Evolutionary conservation across 2,329 filamentous ascomycete species (phyloP).

Genomic region (Aspergillus neotritici): DNA sequence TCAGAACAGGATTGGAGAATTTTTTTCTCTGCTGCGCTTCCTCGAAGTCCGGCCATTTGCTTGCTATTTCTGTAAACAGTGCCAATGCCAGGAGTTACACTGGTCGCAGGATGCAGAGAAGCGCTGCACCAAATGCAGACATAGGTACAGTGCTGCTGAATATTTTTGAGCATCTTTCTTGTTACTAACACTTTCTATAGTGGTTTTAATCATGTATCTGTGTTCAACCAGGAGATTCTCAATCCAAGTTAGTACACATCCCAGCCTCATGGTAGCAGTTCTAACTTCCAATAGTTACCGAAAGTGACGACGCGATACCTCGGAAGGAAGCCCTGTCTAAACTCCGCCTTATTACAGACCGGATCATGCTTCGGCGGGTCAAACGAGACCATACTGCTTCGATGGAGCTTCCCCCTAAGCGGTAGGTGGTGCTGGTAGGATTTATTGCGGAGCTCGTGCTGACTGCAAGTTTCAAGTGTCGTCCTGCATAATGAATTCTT

Average conservation of each 20-base stretch:
- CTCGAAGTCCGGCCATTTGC: conserved; percentile 83
- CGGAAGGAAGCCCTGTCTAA: conserved; percentile 71
- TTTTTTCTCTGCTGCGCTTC: conserved; percentile 91
- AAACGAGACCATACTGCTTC: conserved; percentile 90
- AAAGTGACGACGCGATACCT: conserved; percentile 46
- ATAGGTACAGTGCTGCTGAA: conserved; percentile 36
- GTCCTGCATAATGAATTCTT: conserved; percentile 93
- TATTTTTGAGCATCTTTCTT: background rate
- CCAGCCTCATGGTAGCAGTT: conserved; percentile 41
- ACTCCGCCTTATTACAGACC: conserved; percentile 79
- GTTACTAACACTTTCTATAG: conserved; percentile 26
- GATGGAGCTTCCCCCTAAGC: conserved; percentile 95
- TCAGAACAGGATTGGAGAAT: conserved; percentile 95
- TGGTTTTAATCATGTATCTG: conserved; percentile 64
- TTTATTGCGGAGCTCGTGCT: conserved; percentile 1
- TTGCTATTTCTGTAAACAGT: conserved; percentile 88
- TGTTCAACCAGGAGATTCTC: conserved; percentile 92
- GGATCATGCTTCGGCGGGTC: conserved; percentile 91
- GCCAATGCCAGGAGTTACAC: conserved; percentile 71
- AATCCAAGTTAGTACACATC: conserved; percentile 56
- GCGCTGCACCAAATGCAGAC: conserved; percentile 65
- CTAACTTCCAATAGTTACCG: conserved; percentile 43
- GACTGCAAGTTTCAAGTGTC: conserved; percentile 44
- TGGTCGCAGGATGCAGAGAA: conserved; percentile 73
- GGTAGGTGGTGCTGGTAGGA: conserved; percentile 38